phyloP scores from a whole-genome alignment of 2,329 filamentous ascomycete species.

The Metarhizium anisopliae region DNA sequence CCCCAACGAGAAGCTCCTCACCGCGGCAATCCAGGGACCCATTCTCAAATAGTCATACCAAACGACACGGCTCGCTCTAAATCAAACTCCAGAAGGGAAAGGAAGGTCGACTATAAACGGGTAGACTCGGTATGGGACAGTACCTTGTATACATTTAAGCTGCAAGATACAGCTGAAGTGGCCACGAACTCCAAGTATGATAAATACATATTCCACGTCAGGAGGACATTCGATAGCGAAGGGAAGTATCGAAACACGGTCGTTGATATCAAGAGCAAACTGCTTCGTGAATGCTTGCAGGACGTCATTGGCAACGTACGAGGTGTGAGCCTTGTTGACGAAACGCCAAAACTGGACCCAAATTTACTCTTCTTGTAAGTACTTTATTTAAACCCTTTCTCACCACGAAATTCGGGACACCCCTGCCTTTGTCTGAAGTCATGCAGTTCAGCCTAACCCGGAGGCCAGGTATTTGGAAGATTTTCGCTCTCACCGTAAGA shows the following conservation, averaged over 20 bases:
- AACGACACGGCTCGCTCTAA: background rate
- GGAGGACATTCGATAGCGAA: constrained; percentile 75
- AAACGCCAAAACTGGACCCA: constrained; percentile 64
- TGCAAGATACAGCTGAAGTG: constrained; percentile 44
- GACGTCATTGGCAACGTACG: constrained; percentile 27
- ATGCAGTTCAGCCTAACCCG: background rate
- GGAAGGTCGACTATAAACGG: constrained; percentile 34
- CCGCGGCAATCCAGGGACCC: background rate
- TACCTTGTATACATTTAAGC: constrained; percentile 39
- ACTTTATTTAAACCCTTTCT: background rate
- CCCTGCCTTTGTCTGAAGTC: background rate
- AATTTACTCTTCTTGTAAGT: constrained; percentile 59
- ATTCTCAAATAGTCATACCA: background rate
- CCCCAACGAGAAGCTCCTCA: background rate
- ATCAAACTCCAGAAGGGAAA: constrained; percentile 13
- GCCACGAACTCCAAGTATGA: constrained; percentile 52
- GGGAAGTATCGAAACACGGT: constrained; percentile 65
- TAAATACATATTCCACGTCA: constrained; percentile 74
- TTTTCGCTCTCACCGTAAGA: constrained; percentile 54
- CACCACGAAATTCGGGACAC: background rate
- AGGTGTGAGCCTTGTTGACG: constrained; percentile 68
- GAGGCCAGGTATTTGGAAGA: constrained; percentile 61
- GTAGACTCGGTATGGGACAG: constrained; percentile 48
- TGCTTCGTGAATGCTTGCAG: constrained; percentile 55
- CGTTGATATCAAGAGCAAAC: constrained; percentile 79